These are phyloP conservation scores for Apiospora kogelbergensis DNA, from an alignment of 2,329 filamentous ascomycete genomes.

Conservation along the genomic window DNA sequence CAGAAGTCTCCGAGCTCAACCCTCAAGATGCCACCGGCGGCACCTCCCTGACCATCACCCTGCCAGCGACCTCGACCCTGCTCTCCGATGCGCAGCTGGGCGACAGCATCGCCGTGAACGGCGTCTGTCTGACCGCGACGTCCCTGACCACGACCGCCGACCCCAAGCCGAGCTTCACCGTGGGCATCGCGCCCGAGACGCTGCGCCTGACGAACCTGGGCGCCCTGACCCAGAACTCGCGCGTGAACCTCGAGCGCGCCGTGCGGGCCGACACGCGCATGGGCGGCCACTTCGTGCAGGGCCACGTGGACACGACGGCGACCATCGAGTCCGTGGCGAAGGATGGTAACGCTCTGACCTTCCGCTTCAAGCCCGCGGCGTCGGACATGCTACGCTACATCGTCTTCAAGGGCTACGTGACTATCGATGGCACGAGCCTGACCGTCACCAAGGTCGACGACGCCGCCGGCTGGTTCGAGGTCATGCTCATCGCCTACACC, in stretches of 20 bases:
- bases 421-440: conserved; percentile 90
- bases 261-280: conserved; percentile 90
- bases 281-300: conserved; percentile 98
- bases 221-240: conserved; percentile 60
- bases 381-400: conserved; percentile 74
- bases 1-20: conserved; percentile 83
- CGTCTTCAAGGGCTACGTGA: conserved; percentile 94
- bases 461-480: conserved; percentile 79
- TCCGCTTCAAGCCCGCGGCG: conserved; percentile 75
- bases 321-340: conserved; percentile 69
- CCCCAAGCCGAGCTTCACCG: conserved; percentile 65
- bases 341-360: conserved; percentile 88
- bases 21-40: conserved; percentile 80
- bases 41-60: conserved; percentile 83
- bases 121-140: conserved; percentile 85
- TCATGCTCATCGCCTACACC: conserved; percentile 97
- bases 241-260: conserved; percentile 91
- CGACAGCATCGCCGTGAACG: conserved; percentile 94
- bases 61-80: conserved; percentile 66
- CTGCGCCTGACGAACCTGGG: conserved; percentile 96
- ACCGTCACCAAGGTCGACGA: conserved; percentile 89
- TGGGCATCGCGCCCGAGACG: conserved; percentile 93
- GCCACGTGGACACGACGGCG: conserved; percentile 91
- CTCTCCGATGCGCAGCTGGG: conserved; percentile 82
- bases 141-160: conserved; percentile 37